Percentiles rank a stretch among this genome's conserved stretches.
Evolutionary conservation across 345 rosid genomes (phyloP).

Genomic region (Lenwebbia sp.): DNA sequence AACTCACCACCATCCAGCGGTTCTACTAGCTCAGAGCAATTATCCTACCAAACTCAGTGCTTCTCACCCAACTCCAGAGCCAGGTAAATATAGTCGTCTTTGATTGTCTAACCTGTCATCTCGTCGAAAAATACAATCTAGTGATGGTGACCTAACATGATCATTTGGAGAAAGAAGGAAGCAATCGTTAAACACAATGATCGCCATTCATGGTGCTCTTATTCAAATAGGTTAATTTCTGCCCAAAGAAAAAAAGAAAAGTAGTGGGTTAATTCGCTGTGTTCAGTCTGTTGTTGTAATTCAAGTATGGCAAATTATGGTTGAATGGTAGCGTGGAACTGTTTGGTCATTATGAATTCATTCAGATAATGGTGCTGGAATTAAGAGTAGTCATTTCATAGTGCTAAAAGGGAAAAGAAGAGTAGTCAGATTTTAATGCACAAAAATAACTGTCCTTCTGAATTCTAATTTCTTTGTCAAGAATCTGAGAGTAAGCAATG

Average conservation of each 20-base stretch:
- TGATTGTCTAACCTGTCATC: neutral
- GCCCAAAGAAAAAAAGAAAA: neutral
- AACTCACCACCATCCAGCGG: slow-evolving; percentile 44
- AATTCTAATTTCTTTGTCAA: neutral
- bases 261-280: neutral
- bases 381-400: neutral
- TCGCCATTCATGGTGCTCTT: neutral
- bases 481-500: neutral
- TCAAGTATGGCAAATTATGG: neutral
- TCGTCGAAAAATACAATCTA: neutral
- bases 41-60: slow-evolving; percentile 24
- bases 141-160: neutral
- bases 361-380: neutral
- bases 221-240: neutral
- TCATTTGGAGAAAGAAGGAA: neutral
- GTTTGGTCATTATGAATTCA: neutral
- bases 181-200: neutral
- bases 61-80: slow-evolving; percentile 21
- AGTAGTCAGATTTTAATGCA: neutral
- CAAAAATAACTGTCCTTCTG: neutral
- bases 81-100: slow-evolving; percentile 22
- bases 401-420: neutral
- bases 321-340: neutral
- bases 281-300: neutral
- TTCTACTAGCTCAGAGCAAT: slow-evolving; percentile 31